Conservation (phyloP, 768 basidiomycete genomes). For the Collybiopsis luxurians region DNA sequence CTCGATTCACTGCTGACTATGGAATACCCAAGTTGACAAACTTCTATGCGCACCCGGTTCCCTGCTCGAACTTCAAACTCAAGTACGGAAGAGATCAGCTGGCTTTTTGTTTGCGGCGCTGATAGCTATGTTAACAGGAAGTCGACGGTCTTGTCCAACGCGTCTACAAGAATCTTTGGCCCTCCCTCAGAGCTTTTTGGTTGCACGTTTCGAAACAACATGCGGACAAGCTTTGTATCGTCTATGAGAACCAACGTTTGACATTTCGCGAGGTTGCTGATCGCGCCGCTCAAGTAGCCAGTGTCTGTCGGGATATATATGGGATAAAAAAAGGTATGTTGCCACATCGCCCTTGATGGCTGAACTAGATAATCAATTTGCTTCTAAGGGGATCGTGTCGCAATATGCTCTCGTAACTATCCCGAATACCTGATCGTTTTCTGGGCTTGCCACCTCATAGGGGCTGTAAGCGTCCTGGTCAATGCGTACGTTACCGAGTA, state of each 20-base stretch:
- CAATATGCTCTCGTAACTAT: constrained; percentile 61
- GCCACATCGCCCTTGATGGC: neutral
- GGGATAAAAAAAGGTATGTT: constrained; percentile 47
- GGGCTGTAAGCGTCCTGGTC: constrained; percentile 56
- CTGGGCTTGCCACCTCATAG: constrained; percentile 64
- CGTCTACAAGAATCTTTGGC: constrained; percentile 58
- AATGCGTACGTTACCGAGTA: constrained; percentile 45
- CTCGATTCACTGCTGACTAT: neutral
- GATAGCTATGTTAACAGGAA: neutral
- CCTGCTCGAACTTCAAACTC: constrained; percentile 46
- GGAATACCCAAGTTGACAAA: constrained; percentile 32
- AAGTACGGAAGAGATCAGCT: constrained; percentile 15
- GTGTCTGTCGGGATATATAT: constrained; percentile 40
- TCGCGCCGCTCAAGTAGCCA: constrained; percentile 42
- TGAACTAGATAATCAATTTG: neutral
- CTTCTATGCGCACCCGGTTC: constrained; percentile 44
- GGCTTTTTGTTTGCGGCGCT: neutral
- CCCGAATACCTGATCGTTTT: constrained; percentile 58
- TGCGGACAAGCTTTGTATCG: constrained; percentile 46
- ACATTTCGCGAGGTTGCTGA: constrained; percentile 46
- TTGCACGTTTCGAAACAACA: constrained; percentile 38
- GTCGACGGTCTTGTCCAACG: constrained; percentile 49
- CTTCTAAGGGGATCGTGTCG: constrained; percentile 49
- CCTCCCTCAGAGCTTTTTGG: constrained; percentile 54
- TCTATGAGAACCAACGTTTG: constrained; percentile 49